Base-by-base conservation (phyloP, 805 yeast species). In the Saccharomycopsis amapae region DNA sequence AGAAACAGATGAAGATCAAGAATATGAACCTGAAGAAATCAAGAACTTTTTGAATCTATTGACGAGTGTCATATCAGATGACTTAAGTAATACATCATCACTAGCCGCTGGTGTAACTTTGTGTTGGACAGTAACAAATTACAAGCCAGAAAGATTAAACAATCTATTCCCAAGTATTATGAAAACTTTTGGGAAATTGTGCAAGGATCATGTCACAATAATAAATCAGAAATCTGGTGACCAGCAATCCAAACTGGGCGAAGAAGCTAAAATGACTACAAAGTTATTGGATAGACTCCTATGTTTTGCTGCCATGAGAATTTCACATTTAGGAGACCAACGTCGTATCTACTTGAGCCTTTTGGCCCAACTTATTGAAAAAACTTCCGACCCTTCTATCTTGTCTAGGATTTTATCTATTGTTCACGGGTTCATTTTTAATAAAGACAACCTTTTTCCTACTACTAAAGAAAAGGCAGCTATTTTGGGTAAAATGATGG, bases 401-500 rank as follows among this genome's bases (percentile, higher is more conserved):
- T 68, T 89, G 50, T 76, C 76, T 49, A 82, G 81, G 57, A 83
- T 93, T 36, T 78, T 90, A 20, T 71, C 72, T 22, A 79, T 88
- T 53, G 90, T 89, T 1, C 76, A 89, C 56, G 72, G 73, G 13
- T 93, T 98, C 97, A 90, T 89, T 0, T 88, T 94, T 58, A 77
- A 87, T 2, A 76, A 81, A 47, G 72, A 78, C 5, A 42, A 42
- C 53, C 71, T 87, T 17, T 88, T 89, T 68, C 99, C 99, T 2
- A 87, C 97, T 0, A 80, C 84, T 2, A 94, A 93, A 61, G 98
- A 94, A 58, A 93, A 93, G 60, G 96, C 98, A 1, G 97, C 96
- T 0, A 82, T 93, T 39, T 68, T 93, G 47, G 76, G 89, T n/a
- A 93, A 93, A 63, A 88, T 94, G 96, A 78, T 90, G 75, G 84